Evolutionary conservation across 2,329 filamentous ascomycete genomes (phyloP).

Genomic region (Verticillium tricorpus): DNA sequence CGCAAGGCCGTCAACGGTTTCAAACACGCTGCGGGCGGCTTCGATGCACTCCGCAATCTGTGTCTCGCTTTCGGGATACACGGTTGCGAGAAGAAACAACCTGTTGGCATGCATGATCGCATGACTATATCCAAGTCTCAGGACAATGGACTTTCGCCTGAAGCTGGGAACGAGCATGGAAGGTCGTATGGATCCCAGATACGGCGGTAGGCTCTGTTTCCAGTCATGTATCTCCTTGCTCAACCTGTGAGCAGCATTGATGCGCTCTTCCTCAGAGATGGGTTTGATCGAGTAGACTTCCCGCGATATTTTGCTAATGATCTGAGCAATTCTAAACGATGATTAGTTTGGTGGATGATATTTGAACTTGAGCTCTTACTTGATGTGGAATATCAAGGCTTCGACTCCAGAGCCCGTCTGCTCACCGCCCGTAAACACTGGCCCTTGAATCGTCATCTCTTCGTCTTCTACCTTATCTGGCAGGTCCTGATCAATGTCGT

Average conservation of each 20-base stretch:
- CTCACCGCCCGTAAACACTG: conserved; percentile 19
- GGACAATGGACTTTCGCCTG: conserved; percentile 43
- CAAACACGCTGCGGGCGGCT: conserved; percentile 13
- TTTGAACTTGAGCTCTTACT: conserved; percentile 20
- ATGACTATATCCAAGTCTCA: conserved; percentile 50
- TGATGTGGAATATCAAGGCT: conserved; percentile 40
- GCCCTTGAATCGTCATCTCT: conserved; percentile 39
- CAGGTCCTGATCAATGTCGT: conserved; percentile 58
- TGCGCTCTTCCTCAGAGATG: conserved; percentile 28
- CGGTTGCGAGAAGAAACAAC: conserved; percentile 40
- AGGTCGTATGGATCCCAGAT: conserved; percentile 37
- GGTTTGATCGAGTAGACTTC: conserved; percentile 34
- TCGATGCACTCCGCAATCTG: conserved; percentile 1
- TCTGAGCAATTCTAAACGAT: conserved; percentile 23
- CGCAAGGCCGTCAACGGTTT: conserved; percentile 8
- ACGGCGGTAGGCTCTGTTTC: conserved; percentile 33
- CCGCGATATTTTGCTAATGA: conserved; percentile 32
- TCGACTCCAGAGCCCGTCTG: conserved; percentile 44
- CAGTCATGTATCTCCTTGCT: conserved; percentile 33
- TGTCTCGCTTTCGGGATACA: background rate
- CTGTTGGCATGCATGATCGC: conserved; percentile 53
- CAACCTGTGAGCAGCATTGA: conserved; percentile 31
- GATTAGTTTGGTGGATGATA: conserved; percentile 13
- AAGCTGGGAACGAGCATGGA: conserved; percentile 41
- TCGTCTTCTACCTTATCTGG: conserved; percentile 52